phyloP scores from a whole-genome alignment of 1,284 basidiomycete genomes.

The Ceratobasidium sp. region DNA sequence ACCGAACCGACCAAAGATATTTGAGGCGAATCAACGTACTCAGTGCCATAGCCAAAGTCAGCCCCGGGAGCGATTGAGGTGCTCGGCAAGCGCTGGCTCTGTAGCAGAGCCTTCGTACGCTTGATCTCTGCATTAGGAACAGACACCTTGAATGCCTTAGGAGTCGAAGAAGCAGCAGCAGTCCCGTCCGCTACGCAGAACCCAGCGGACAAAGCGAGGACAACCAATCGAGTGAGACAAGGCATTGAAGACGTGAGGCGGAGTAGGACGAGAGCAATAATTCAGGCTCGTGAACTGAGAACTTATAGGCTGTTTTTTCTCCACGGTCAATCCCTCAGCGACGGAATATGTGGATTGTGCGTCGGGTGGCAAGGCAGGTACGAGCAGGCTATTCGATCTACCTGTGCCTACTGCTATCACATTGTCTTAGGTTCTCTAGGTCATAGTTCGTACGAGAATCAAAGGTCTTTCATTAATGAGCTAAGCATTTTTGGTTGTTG shows the following conservation, averaged over 20 bases:
- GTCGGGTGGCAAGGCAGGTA: too few species aligned
- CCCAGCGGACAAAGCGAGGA: background rate
- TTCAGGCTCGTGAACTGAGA: too few species aligned
- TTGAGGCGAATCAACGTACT: background rate
- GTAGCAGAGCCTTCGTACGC: conserved; percentile 30
- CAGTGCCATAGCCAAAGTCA: conserved; percentile 2
- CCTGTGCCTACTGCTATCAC: too few species aligned
- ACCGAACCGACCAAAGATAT: background rate
- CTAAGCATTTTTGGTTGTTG: too few species aligned
- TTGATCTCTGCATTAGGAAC: conserved; percentile 28
- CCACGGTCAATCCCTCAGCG: too few species aligned
- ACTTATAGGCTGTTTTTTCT: too few species aligned
- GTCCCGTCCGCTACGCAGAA: background rate
- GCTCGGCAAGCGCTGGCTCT: conserved; percentile 6
- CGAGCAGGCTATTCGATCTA: too few species aligned
- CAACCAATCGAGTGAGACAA: conserved; percentile 4
- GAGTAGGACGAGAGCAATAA: background rate
- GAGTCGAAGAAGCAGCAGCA: background rate
- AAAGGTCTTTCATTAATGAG: too few species aligned
- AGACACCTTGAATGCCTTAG: conserved; percentile 4
- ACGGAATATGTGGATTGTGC: too few species aligned
- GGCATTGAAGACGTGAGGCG: background rate
- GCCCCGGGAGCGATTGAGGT: background rate
- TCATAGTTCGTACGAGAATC: too few species aligned
- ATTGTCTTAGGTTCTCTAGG: too few species aligned